Evolutionary conservation across 192 early-diverging fungal genomes (phyloP).

Genomic region (Umbelopsis sp.): DNA sequence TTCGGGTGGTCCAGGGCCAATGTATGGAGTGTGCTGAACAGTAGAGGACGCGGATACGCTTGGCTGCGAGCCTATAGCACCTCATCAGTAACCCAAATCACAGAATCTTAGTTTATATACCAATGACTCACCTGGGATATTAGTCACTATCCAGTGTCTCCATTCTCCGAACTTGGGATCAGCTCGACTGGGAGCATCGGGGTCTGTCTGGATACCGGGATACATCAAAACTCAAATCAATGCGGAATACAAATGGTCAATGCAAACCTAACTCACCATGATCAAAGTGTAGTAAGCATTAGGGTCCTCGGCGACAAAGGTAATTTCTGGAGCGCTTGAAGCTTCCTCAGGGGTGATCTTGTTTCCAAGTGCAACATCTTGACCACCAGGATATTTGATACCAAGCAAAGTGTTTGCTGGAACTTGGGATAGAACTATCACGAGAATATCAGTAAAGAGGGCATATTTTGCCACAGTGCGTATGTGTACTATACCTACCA

Average conservation of each 20-base stretch:
- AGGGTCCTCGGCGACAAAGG: conserved; percentile 25
- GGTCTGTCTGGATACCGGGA: conserved; percentile 44
- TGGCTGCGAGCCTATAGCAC: conserved; percentile 14
- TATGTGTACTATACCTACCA: conserved; percentile 21
- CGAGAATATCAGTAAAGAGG: conserved; percentile 19
- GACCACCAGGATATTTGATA: conserved; percentile 26
- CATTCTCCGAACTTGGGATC: conserved; percentile 48
- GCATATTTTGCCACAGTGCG: conserved; percentile 18
- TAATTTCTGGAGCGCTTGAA: conserved; percentile 20
- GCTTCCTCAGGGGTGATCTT: conserved; percentile 13
- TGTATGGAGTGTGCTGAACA: conserved; percentile 40
- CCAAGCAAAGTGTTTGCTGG: conserved; percentile 18
- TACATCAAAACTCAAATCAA: not conserved
- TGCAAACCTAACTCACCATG: conserved; percentile 17
- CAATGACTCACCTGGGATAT: conserved; percentile 45
- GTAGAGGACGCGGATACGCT: not conserved
- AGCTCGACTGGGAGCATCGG: conserved; percentile 53
- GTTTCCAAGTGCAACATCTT: conserved; percentile 36
- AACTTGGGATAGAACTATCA: conserved; percentile 28
- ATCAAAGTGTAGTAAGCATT: conserved; percentile 29
- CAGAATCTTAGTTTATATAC: not conserved
- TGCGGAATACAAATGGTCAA: not conserved
- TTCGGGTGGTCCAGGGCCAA: conserved; percentile 51
- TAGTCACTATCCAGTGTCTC: conserved; percentile 60
- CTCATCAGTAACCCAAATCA: not conserved